Base-by-base conservation (phyloP, 2,329 filamentous ascomycete species). In the Byssoonygena ceratinophila region DNA sequence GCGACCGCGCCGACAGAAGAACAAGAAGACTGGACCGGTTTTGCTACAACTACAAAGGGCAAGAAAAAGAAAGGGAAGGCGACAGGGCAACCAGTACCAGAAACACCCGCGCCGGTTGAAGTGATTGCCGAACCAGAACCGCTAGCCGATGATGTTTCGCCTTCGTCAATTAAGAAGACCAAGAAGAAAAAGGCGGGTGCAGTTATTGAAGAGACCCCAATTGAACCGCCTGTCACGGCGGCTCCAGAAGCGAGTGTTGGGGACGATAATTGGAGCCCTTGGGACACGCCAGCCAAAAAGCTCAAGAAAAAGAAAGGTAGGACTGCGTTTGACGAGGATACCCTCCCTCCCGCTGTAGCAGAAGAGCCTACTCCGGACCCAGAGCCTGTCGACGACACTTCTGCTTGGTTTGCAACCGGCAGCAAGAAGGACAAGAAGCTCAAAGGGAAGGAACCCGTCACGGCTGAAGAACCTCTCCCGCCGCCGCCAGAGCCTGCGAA, bases 271-370 rank as follows among this genome's bases (percentile, higher is more conserved):
- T 53, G 34, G 51, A 54, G 65, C n/a, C 7, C 46, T 36, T 65
- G 54, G 66, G 63, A 53, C 57, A 59, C 14, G 65, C 66, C 16
- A 68, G 71, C 52, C 48, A 39, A 58, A 49, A 59, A 61, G 41
- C 56, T 59, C 36, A 64, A 66, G 54, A 66, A 67, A 54, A 73
- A 71, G 59, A 71, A 69, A 48, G 68, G 71, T 53, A 74, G 72
- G 57, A 72, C n/a, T n/a, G n/a, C 71, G 46, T 64, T 40, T 55
- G 64, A 55, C 64, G 53, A 68, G 69, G 54, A 66, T 68, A 37
- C 61, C 68, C 47, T 68, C 63, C 55, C 43, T 14, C 64, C 63
- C 8, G 59, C 61, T 11, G 37, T 14, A 16, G 14, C 23, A 16
- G 37, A 60, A 46, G 54, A 22, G 7, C 37, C 59, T 8, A 56